Evolutionary conservation across 306 rosid species (phyloP), one percentile per base, ranked within the genome.

Genomic region (Vigna trinervia): DNA sequence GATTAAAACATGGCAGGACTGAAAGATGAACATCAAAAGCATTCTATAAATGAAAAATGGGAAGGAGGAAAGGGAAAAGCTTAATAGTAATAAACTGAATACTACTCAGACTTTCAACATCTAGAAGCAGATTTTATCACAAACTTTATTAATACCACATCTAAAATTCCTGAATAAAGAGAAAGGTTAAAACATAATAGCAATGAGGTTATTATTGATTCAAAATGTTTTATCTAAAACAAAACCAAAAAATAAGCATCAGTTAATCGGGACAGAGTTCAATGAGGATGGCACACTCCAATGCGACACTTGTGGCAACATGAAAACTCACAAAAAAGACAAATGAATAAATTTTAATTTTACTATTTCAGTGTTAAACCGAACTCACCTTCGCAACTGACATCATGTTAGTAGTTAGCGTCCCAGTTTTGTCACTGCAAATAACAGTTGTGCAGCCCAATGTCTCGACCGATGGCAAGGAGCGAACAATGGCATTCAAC

Each of bases 371-470:
- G 50, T 73, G 54, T 23, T 62, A 38, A 45, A 56, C 63, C 71
- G 71, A 76, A 50, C 61, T 84, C 78, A 92, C 97, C 97, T 95
- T 95, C 3, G 91, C 88, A 26, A 84, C 97, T 73, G 98, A 92
- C 97, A 95, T 95, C 97, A 92, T 92, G 87, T 95, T 95, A 67
- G 98, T 95, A 26, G 98, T 95, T 78, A 95, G 82, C 59, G 98
- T 95, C 81, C 98, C 98, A 47, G 98, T 95, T 86, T 95, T 95
- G 86, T 95, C 98, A 75, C 97, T 92, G 86, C 98, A 95, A 73
- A 95, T 95, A 77, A 95, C 98, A 47, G 98, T 95, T 69, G 98
- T 95, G 82, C 98, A 95, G 77, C 98, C 98, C 81, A 95, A 84
- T 60, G 98, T 95, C 88, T 95, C 98, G 28, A 95, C 98, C 3